Evolutionary conservation across 148 eudicot genomes (phyloP), one percentile per base, ranked within the genome.

Genomic region (Beta vulgaris): DNA sequence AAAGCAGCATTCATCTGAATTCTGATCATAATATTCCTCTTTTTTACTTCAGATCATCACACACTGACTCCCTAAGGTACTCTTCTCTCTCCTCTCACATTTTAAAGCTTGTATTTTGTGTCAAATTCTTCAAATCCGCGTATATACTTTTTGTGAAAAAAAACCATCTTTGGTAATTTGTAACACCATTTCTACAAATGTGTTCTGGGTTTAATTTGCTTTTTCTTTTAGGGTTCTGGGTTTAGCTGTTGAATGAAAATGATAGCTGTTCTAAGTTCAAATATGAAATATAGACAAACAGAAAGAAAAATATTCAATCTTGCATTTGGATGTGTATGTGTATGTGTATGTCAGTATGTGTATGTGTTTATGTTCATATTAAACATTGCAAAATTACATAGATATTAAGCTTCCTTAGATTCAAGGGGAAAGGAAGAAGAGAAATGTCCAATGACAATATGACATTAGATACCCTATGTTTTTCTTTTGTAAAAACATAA

Each of bases 31-130:
- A 25, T 25, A 36, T 51, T 53, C 14, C 44, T 11, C 1, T 29
- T 36, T 48, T 18, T 49, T 68, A 25, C 51, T 57, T 32, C 48
- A 23, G 59, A 68, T 36, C 26, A 34, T 51, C 25, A 19, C 25
- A 32, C 43, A 39, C 15, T n/a, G n/a, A 4, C 55, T 23, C 31
- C 42, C 23, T 39, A 75, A 48, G 76, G 75, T 71, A 37, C n/a
- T 70, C 28, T 69, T 70, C 61, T 61, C 75, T 77, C 60, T 25
- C 36, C 25, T 34, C 23, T 32, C 26, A n/a, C 26, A 37, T 6
- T 25, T 25, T 37, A 1, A 66, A 19, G 21, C 31, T 44, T 7
- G 3, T 26, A 6, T 25, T 39, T 2, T 72, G 2, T 28, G 11
- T 73, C 11, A 13, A 5, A 28, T 28, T 58, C 18, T 1, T 40